phyloP scores from a whole-genome alignment of 2,329 filamentous ascomycete genomes.

The Celoporthe dispersa region DNA sequence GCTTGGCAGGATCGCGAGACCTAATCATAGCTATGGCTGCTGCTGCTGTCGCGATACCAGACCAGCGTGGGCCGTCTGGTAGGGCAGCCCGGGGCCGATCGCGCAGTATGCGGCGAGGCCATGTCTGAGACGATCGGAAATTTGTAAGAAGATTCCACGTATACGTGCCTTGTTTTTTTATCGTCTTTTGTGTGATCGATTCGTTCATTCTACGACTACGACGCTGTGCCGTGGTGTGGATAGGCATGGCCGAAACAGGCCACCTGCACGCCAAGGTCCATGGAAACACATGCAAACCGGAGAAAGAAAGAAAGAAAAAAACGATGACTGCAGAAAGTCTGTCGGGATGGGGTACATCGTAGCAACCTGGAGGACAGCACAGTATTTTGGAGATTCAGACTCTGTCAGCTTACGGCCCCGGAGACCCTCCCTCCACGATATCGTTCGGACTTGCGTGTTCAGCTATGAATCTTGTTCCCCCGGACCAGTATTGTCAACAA shows the following conservation, averaged over 20 bases:
- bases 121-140: background rate
- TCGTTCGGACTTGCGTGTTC: background rate
- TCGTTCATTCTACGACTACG: background rate
- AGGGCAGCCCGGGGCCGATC: background rate
- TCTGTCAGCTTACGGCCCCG: background rate
- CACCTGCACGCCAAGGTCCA: background rate
- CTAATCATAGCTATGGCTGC: background rate
- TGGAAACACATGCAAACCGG: background rate
- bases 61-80: background rate
- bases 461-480: background rate
- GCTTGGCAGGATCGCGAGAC: background rate
- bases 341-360: background rate
- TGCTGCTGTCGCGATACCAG: background rate
- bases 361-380: background rate
- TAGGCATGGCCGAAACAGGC: constrained; percentile 2
- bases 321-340: background rate
- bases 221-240: background rate
- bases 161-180: background rate
- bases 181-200: background rate
- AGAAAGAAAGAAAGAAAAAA: background rate
- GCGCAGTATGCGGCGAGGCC: background rate
- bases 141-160: background rate
- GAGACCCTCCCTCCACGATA: background rate
- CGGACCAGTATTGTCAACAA: background rate
- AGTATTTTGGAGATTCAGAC: background rate